Conservation (phyloP, 2,329 filamentous ascomycete genomes). For the Ramularia collo-cygni region DNA sequence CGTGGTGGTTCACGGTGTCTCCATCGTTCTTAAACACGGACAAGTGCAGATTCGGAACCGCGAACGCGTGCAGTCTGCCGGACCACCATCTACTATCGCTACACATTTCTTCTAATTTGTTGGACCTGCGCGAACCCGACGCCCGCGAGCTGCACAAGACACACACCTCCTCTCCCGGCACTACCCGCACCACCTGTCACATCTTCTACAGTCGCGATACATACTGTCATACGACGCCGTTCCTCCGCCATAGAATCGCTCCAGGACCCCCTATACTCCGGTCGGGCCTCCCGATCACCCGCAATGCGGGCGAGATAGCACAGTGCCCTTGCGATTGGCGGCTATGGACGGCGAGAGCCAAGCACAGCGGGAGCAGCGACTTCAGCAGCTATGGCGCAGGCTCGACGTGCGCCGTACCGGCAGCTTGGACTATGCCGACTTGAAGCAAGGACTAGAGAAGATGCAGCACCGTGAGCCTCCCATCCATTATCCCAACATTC, state of each 20-base stretch:
- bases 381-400: slow-evolving; percentile 76
- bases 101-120: no score
- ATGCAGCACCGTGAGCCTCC: slow-evolving; percentile 77
- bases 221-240: background rate
- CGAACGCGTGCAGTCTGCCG: no score
- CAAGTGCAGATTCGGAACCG: no score
- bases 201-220: no score
- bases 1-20: no score
- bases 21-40: no score
- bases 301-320: slow-evolving; percentile 19
- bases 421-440: slow-evolving; percentile 73
- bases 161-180: background rate
- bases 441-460: slow-evolving; percentile 76
- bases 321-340: slow-evolving; percentile 11
- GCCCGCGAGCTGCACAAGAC: no score
- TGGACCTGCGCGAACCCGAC: no score
- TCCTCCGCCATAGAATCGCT: slow-evolving; percentile 5
- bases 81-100: no score
- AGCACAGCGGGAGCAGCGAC: slow-evolving; percentile 70
- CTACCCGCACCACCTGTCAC: background rate
- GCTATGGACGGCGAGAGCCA: slow-evolving; percentile 67
- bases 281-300: slow-evolving; percentile 4
- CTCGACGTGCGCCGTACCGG: slow-evolving; percentile 72
- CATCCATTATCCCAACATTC: no score
- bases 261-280: slow-evolving; percentile 3